A percentile compares a stretch with the other conserved stretches of the same genome.
Evolutionary conservation across 208 protist species (phyloP).

Genomic region (Wallacemonas sp.): DNA sequence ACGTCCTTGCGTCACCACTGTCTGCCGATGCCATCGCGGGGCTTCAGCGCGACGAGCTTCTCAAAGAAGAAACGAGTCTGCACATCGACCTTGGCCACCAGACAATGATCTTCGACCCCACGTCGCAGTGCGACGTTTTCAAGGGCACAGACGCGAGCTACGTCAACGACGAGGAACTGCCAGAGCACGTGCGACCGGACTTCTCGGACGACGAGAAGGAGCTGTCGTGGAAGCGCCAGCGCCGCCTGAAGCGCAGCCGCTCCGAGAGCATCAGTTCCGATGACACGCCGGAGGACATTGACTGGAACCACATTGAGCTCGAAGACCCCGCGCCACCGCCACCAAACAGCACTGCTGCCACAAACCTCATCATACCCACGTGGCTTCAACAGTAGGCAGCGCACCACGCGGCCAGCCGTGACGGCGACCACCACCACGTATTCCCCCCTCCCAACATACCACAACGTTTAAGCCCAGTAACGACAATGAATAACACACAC

Average conservation of each 20-base stretch:
- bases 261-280: constrained; percentile 47
- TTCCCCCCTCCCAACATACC: no score
- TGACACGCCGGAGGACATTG: constrained; percentile 36
- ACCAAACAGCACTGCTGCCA: no score
- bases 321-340: constrained; percentile 16
- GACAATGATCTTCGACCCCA: constrained; percentile 53
- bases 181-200: constrained; percentile 73
- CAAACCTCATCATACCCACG: no score
- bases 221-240: constrained; percentile 79
- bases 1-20: constrained; percentile 36
- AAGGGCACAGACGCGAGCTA: constrained; percentile 87
- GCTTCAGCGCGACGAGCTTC: constrained; percentile 1
- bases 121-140: constrained; percentile 52
- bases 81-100: constrained; percentile 62
- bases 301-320: constrained; percentile 36
- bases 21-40: neutral
- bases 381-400: no score
- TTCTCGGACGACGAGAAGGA: constrained; percentile 90
- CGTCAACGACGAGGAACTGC: constrained; percentile 88
- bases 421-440: no score
- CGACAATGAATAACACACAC: no score
- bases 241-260: constrained; percentile 19
- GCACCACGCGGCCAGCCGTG: no score
- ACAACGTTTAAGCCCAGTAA: no score
- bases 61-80: constrained; percentile 30